A percentile compares a stretch with the other conserved stretches of the same genome.
phyloP scores from a whole-genome alignment of 2,329 filamentous ascomycete genomes.

The Grosmannia huntii region DNA sequence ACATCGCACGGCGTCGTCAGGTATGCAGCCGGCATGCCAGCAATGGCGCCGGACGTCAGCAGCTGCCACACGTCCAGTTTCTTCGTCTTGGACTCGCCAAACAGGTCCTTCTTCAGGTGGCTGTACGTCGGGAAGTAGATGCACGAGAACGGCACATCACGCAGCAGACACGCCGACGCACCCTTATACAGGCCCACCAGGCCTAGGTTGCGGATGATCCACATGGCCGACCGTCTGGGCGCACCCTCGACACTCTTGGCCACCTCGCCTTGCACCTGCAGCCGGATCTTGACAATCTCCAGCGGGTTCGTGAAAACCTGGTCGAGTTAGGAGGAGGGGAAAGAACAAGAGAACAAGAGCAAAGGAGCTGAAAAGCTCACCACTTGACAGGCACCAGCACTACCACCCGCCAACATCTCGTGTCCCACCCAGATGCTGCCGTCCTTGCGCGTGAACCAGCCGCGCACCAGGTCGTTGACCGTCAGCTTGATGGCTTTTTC shows the following conservation, averaged over 20 bases:
- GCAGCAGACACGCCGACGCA: slow-evolving; percentile 82
- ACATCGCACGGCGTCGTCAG: slow-evolving; percentile 96
- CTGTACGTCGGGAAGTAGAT: slow-evolving; percentile 98
- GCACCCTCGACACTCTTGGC: slow-evolving; percentile 73
- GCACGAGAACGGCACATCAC: slow-evolving; percentile 93
- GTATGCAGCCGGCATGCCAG: slow-evolving; percentile 84
- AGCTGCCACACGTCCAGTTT: slow-evolving; percentile 85
- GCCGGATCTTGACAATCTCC: slow-evolving; percentile 97
- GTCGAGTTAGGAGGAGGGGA: neutral
- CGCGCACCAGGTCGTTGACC: slow-evolving; percentile 85
- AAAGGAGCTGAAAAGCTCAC: slow-evolving; percentile 40
- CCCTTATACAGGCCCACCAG: slow-evolving; percentile 94
- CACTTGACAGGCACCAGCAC: slow-evolving; percentile 89
- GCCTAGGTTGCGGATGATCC: slow-evolving; percentile 94
- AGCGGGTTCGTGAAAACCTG: slow-evolving; percentile 95
- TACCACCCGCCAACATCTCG: slow-evolving; percentile 79
- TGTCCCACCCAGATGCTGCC: slow-evolving; percentile 56
- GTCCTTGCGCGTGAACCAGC: slow-evolving; percentile 59
- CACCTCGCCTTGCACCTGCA: slow-evolving; percentile 94
- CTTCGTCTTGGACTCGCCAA: slow-evolving; percentile 78
- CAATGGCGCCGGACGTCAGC: slow-evolving; percentile 86
- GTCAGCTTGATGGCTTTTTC: slow-evolving; percentile 99
- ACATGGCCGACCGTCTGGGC: slow-evolving; percentile 85
- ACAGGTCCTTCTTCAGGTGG: slow-evolving; percentile 87
- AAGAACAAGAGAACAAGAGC: neutral